Percentiles rank a stretch among this genome's conserved stretches.
These are phyloP conservation scores for Termitomyces sp. DNA, from an alignment of 768 basidiomycete genomes.

Conservation along the genomic window DNA sequence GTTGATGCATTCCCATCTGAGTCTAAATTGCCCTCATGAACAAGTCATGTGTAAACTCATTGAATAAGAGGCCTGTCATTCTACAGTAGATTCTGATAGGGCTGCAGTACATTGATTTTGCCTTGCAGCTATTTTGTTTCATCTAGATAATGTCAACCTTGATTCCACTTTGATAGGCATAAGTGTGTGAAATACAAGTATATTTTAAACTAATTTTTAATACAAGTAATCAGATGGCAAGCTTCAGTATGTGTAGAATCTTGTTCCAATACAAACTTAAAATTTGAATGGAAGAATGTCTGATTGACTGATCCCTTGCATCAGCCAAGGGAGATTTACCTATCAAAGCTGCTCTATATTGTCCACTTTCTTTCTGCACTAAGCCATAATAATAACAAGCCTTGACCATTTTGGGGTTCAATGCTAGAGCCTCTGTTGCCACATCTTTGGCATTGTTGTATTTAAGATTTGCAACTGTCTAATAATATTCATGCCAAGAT, in stretches of 20 bases:
- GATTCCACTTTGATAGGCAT: neutral
- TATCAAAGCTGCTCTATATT: constrained; percentile 21
- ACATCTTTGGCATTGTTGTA: constrained; percentile 33
- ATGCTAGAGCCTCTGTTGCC: constrained; percentile 28
- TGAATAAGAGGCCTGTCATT: too few species aligned
- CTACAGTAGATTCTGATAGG: neutral
- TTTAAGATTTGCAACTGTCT: constrained; percentile 15
- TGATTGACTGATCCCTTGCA: neutral
- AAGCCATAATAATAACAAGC: constrained; percentile 34
- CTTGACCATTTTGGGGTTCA: constrained; percentile 29
- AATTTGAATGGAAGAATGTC: constrained; percentile 14
- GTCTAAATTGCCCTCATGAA: too few species aligned
- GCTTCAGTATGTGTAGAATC: constrained; percentile 17
- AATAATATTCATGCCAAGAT: neutral
- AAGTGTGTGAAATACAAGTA: neutral
- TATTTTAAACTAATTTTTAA: neutral
- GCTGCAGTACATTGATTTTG: neutral
- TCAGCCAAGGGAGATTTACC: constrained; percentile 14
- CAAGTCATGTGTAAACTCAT: too few species aligned
- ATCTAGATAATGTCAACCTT: neutral
- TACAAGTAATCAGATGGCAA: constrained; percentile 1
- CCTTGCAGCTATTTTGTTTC: neutral
- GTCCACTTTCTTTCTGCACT: constrained; percentile 23
- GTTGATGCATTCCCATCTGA: too few species aligned
- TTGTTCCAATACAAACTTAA: constrained; percentile 19